Conservation (phyloP, 148 eudicot species). For the Rhododendron henanense region DNA sequence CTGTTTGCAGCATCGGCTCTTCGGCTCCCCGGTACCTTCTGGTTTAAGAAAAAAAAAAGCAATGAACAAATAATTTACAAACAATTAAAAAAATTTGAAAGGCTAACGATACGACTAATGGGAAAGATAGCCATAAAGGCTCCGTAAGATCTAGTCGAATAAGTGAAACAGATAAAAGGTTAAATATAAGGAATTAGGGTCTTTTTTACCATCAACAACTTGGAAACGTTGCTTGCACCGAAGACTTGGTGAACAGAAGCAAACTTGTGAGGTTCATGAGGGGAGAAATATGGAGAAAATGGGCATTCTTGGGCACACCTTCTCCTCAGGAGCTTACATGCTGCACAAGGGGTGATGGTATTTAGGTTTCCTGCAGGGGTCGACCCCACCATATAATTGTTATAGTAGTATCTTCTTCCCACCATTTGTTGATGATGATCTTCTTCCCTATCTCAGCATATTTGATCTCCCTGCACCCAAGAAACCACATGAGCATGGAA, state of each 20-base stretch:
- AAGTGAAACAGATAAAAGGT: not conserved
- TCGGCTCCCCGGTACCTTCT: slow-evolving; percentile 57
- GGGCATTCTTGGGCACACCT: slow-evolving; percentile 79
- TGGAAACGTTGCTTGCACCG: slow-evolving; percentile 78
- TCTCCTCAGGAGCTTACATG: slow-evolving; percentile 60
- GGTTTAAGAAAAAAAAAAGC: not conserved
- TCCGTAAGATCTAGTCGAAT: too few species aligned
- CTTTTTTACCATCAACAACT: slow-evolving; percentile 60
- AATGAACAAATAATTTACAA: too few species aligned
- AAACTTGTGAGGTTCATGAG: slow-evolving; percentile 71
- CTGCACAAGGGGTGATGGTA: slow-evolving; percentile 70
- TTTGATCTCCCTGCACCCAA: slow-evolving; percentile 52
- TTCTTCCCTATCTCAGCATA: slow-evolving; percentile 64
- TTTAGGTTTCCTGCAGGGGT: slow-evolving; percentile 43
- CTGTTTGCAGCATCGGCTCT: slow-evolving; percentile 59
- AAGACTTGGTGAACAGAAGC: slow-evolving; percentile 76
- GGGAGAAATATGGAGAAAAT: slow-evolving; percentile 73
- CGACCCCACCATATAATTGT: slow-evolving; percentile 5
- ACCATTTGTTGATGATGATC: slow-evolving; percentile 16
- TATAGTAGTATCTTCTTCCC: slow-evolving; percentile 40
- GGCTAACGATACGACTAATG: not conserved
- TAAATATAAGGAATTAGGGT: not conserved
- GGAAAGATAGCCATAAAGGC: too few species aligned
- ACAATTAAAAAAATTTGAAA: too few species aligned
- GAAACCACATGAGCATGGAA: not conserved